These are phyloP conservation scores for Tylopilus vinaceipallidus DNA, from an alignment of 768 basidiomycete species.

Conservation along the genomic window DNA sequence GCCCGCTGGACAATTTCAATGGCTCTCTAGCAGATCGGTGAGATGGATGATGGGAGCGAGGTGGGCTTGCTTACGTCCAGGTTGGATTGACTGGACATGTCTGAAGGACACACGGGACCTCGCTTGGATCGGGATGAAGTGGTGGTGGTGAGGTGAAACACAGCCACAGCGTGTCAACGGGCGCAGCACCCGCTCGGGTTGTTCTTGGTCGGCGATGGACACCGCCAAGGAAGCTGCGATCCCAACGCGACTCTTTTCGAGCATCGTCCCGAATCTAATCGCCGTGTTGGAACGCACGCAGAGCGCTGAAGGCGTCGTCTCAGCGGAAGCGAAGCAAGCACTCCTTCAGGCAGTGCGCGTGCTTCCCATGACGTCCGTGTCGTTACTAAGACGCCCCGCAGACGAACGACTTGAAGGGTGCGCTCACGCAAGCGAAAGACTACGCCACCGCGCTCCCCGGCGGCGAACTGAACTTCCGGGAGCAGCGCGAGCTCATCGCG, in stretches of 20 bases:
- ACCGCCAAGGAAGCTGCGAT: slow-evolving; percentile 18
- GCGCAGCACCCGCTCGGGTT: no score
- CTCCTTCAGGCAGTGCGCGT: slow-evolving; percentile 60
- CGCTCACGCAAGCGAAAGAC: slow-evolving; percentile 58
- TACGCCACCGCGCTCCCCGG: slow-evolving; percentile 60
- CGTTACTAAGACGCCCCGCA: slow-evolving; percentile 25
- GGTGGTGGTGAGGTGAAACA: background rate
- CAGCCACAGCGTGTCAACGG: slow-evolving; percentile 12
- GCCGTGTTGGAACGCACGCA: slow-evolving; percentile 60
- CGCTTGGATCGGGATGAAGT: background rate
- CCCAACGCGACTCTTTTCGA: slow-evolving; percentile 51
- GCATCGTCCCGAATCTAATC: slow-evolving; percentile 58
- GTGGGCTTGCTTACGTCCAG: slow-evolving; percentile 42
- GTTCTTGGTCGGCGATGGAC: slow-evolving; percentile 9
- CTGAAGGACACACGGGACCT: background rate
- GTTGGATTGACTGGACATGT: slow-evolving; percentile 44
- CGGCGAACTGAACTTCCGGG: slow-evolving; percentile 64
- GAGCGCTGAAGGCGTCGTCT: slow-evolving; percentile 49
- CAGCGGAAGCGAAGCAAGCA: slow-evolving; percentile 60
- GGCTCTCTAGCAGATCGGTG: slow-evolving; percentile 52
- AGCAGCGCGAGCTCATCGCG: slow-evolving; percentile 68
- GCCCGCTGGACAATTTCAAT: slow-evolving; percentile 91
- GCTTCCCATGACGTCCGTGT: background rate
- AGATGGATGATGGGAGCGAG: slow-evolving; percentile 2
- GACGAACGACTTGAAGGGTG: slow-evolving; percentile 71